Conservation (phyloP, 2,329 filamentous ascomycete genomes). For the Shiraia sp. region DNA sequence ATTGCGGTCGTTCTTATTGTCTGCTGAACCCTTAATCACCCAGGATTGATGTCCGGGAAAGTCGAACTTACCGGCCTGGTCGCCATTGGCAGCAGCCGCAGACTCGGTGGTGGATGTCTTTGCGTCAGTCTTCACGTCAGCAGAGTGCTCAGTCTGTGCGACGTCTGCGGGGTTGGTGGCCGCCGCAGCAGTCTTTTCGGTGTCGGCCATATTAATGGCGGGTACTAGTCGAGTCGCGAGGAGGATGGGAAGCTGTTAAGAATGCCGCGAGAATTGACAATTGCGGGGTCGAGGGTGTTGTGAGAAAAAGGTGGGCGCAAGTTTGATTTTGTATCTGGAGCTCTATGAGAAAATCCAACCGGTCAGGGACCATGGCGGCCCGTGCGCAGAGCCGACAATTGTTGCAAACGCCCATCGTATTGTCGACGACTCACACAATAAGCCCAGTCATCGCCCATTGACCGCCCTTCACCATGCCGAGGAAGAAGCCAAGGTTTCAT, state of each 20-base stretch:
- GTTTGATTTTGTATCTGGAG: no score
- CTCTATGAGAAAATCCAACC: no score
- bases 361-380: no score
- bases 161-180: conserved; percentile 23
- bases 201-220: conserved; percentile 27
- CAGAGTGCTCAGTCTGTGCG: conserved; percentile 10
- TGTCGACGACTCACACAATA: no score
- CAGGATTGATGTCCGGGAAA: conserved; percentile 22
- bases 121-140: conserved; percentile 5
- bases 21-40: conserved; percentile 20
- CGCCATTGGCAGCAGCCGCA: conserved; percentile 2
- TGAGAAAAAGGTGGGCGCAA: not conserved
- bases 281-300: conserved; percentile 1
- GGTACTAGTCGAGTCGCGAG: conserved; percentile 12
- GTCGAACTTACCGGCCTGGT: conserved; percentile 6
- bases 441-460: conserved; percentile 8
- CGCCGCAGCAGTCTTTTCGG: conserved; percentile 16
- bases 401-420: not conserved
- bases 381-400: not conserved
- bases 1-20: conserved; percentile 11
- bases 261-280: conserved; percentile 6
- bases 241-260: conserved; percentile 2
- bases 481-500: conserved; percentile 63
- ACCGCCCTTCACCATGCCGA: conserved; percentile 36
- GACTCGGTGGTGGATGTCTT: conserved; percentile 11